Evolutionary conservation across 805 yeast genomes (phyloP).

Genomic region (Schwanniomyces sp.): DNA sequence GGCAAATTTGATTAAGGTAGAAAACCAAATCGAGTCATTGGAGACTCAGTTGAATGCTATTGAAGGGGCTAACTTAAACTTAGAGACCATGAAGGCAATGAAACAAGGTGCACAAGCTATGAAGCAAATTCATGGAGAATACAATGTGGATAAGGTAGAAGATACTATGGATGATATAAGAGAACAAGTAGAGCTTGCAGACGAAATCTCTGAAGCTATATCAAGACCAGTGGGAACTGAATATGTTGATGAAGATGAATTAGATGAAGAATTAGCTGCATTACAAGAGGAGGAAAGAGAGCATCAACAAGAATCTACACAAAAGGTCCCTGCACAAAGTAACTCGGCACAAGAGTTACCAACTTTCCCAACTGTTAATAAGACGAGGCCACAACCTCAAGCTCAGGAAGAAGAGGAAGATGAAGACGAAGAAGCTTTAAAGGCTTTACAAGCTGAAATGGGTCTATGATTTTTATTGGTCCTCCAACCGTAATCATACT

Average conservation of each 20-base stretch:
- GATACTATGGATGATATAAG: conserved; percentile 97
- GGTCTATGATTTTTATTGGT: conserved; percentile 49
- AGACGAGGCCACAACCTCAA: conserved; percentile 38
- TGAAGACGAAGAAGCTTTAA: conserved; percentile 81
- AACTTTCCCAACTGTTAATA: conserved; percentile 43
- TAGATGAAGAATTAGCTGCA: conserved; percentile 89
- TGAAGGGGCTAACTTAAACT: conserved; percentile 92
- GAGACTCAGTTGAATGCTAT: conserved; percentile 89
- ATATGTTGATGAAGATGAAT: conserved; percentile 84
- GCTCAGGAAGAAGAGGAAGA: conserved; percentile 63
- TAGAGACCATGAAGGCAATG: conserved; percentile 99
- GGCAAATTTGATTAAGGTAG: conserved; percentile 72
- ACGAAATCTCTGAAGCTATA: conserved; percentile 94
- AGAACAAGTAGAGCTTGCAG: conserved; percentile 93
- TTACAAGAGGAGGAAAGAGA: conserved; percentile 81
- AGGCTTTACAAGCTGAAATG: conserved; percentile 84
- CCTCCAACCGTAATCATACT: neutral
- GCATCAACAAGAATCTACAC: conserved; percentile 12
- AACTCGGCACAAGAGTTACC: conserved; percentile 39
- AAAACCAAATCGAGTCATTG: conserved; percentile 83
- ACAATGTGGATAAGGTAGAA: conserved; percentile 95
- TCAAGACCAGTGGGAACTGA: conserved; percentile 89
- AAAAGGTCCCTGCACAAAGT: conserved; percentile 11
- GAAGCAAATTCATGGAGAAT: conserved; percentile 93
- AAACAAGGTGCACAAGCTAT: conserved; percentile 95